Conservation (phyloP, 2,329 filamentous ascomycete genomes). For the Pseudonectria foliicola region DNA sequence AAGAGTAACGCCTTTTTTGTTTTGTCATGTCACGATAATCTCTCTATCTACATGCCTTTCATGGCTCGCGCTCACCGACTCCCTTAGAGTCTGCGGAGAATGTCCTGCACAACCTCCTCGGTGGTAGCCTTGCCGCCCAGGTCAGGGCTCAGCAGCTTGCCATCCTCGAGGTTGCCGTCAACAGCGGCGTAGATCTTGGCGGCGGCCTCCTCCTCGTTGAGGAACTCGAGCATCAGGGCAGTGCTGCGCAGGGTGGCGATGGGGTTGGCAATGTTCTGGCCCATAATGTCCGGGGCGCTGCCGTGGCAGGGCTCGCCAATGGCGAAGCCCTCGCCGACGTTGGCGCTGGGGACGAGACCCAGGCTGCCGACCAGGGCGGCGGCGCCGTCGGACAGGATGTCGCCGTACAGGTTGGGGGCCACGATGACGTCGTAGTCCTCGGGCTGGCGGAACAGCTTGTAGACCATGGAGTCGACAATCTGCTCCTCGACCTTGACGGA, state of each 20-base stretch:
- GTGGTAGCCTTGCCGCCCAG: slow-evolving; percentile 83
- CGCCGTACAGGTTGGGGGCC: slow-evolving; percentile 93
- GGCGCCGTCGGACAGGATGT: slow-evolving; percentile 92
- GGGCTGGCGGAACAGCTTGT: slow-evolving; percentile 97
- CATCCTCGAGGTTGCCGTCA: slow-evolving; percentile 82
- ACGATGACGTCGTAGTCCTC: slow-evolving; percentile 96
- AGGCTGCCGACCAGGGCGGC: slow-evolving; percentile 88
- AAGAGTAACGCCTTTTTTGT: too few relatives aligned
- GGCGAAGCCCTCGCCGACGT: slow-evolving; percentile 88
- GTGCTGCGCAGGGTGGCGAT: slow-evolving; percentile 90
- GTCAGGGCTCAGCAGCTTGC: slow-evolving; percentile 76
- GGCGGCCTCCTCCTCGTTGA: slow-evolving; percentile 79
- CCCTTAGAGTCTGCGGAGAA: slow-evolving; percentile 79
- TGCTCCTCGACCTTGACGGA: slow-evolving; percentile 79
- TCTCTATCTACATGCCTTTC: too few relatives aligned
- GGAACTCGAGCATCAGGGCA: slow-evolving; percentile 93
- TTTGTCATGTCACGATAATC: too few relatives aligned
- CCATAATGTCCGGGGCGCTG: slow-evolving; percentile 91
- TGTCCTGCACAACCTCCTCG: slow-evolving; percentile 78
- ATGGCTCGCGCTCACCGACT: slow-evolving; percentile 1
- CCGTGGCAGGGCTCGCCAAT: slow-evolving; percentile 99
- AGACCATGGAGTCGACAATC: slow-evolving; percentile 98
- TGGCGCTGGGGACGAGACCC: slow-evolving; percentile 88
- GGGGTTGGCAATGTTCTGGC: slow-evolving; percentile 87
- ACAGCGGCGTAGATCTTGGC: slow-evolving; percentile 87